Conservation (phyloP, 805 yeast genomes). For the Candida schatavii region DNA sequence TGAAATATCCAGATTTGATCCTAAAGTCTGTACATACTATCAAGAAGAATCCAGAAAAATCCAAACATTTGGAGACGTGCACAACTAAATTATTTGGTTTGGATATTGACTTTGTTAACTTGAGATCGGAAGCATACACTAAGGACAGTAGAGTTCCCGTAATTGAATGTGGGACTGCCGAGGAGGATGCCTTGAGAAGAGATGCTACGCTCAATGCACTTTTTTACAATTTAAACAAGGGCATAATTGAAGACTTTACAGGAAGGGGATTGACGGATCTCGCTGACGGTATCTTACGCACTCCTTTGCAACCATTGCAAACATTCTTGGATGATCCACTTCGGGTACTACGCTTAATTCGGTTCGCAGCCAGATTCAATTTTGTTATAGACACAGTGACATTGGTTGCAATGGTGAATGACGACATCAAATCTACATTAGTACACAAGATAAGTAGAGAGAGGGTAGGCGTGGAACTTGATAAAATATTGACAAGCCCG, state of each 20-base stretch:
- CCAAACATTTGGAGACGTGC: slow-evolving; percentile 95
- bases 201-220: slow-evolving; percentile 95
- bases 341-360: slow-evolving; percentile 76
- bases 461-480: slow-evolving; percentile 82
- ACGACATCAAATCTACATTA: slow-evolving; percentile 56
- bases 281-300: slow-evolving; percentile 65
- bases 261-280: slow-evolving; percentile 73
- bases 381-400: slow-evolving; percentile 63
- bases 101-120: slow-evolving; percentile 92
- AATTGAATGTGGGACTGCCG: slow-evolving; percentile 82
- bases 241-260: slow-evolving; percentile 81
- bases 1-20: slow-evolving; percentile 24
- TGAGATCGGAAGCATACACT: slow-evolving; percentile 84
- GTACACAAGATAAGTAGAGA: slow-evolving; percentile 80
- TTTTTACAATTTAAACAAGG: slow-evolving; percentile 74
- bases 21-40: slow-evolving; percentile 66
- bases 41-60: slow-evolving; percentile 89
- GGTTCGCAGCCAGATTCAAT: slow-evolving; percentile 80
- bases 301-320: slow-evolving; percentile 81
- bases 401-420: slow-evolving; percentile 59
- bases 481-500: slow-evolving; percentile 65
- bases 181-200: slow-evolving; percentile 86
- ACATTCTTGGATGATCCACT: slow-evolving; percentile 95
- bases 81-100: slow-evolving; percentile 80
- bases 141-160: slow-evolving; percentile 83